Percentiles rank a stretch among this genome's conserved stretches.
Evolutionary conservation across 2,329 filamentous ascomycete species (phyloP).

Genomic region (Fusarium veterinarium): DNA sequence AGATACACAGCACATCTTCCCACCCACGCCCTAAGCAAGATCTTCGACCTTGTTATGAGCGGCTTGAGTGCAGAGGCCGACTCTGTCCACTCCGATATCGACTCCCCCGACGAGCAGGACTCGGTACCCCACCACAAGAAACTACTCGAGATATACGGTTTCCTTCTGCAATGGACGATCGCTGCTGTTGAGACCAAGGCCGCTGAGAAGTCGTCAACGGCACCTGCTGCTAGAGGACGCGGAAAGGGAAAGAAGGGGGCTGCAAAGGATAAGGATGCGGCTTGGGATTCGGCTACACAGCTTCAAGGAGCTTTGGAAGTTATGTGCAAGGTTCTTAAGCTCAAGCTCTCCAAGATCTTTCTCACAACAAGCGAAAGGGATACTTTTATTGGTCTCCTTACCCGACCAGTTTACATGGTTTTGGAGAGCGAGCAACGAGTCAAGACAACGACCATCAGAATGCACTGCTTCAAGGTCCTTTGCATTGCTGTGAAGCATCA

Average conservation of each 20-base stretch:
- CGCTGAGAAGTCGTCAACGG: constrained; percentile 82
- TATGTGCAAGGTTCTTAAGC: constrained; percentile 95
- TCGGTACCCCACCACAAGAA: constrained; percentile 87
- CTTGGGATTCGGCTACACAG: constrained; percentile 90
- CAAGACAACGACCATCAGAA: constrained; percentile 88
- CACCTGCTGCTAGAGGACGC: constrained; percentile 76
- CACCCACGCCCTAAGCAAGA: constrained; percentile 86
- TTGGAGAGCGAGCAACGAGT: constrained; percentile 93
- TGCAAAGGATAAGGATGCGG: constrained; percentile 82
- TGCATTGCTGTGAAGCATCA: constrained; percentile 98
- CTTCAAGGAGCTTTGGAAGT: constrained; percentile 88
- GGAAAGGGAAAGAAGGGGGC: constrained; percentile 83
- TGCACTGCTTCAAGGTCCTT: constrained; percentile 97
- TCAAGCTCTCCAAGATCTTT: constrained; percentile 93
- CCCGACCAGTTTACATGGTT: constrained; percentile 91
- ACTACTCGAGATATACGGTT: constrained; percentile 92
- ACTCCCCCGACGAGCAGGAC: constrained; percentile 88
- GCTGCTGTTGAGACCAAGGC: constrained; percentile 94
- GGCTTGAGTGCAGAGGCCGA: constrained; percentile 89
- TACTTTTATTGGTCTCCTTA: constrained; percentile 92
- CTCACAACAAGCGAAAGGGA: constrained; percentile 96
- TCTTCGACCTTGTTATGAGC: constrained; percentile 90
- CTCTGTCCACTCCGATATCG: constrained; percentile 84
- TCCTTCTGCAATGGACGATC: constrained; percentile 94
- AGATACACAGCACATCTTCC: constrained; percentile 87